Base-by-base conservation (phyloP, 352 stramenopile genomes). In the Pythium apleroticum region DNA sequence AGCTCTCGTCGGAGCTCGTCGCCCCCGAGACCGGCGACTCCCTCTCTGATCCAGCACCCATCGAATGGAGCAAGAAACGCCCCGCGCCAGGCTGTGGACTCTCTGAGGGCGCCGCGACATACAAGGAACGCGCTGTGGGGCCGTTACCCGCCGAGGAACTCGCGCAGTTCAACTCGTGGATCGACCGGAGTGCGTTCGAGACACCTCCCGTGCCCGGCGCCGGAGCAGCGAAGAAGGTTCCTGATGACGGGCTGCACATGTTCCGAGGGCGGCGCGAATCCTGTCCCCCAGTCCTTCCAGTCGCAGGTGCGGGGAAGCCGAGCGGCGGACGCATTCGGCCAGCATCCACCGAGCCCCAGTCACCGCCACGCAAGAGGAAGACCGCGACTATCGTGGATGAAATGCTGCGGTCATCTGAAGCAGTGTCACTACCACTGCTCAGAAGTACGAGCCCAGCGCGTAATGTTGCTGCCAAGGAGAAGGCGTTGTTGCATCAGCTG, bases 211-310 rank as follows among this genome's bases (percentile, higher is more conserved):
- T 90, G 14, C 61, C 57, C 17, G 72, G 72, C 19, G 79, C 81
- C 54, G 81, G 79, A 33, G 73, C 77, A 20, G 79, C 74, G 11
- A 83, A 81, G 63, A 68, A 63, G 14, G 48, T 71, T 0, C 61
- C 57, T 0, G 78, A 90, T 50, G 73, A 39, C 22, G 76, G 81
- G 30, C 48, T 90, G 20, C 64, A 41, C 27, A 90, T 90, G 79
- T 89, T 90, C 69, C 71, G 76, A 28, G 72, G 71, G 14, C 62
- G 69, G 9, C 65, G 70, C 12, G 57, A 72, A 8, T 58, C 66
- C 12, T 33, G 71, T 12, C 63, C 61, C 3, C 54, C 59, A 11
- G 49, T 71, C 9, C 57, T 69, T 19, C 61, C 68, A 35, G 12
- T 49, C 7, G 39, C 58, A 28, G 11, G 20, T 2, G 10, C 57